phyloP scores from a whole-genome alignment of 2,329 filamentous ascomycete species.

The Sordariomycetes sp. region DNA sequence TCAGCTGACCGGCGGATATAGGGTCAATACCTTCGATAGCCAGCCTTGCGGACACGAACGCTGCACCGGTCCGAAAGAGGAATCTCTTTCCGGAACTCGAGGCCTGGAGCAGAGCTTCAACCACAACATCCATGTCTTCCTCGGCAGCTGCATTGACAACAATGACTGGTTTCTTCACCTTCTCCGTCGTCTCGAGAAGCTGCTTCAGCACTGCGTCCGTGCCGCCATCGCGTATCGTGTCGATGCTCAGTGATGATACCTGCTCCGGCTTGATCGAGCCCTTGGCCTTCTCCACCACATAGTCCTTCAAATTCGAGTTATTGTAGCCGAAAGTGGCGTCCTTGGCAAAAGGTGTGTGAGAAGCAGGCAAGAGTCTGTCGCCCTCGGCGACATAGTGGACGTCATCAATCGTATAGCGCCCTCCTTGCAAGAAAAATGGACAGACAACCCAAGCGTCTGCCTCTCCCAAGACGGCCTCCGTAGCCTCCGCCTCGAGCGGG shows the following conservation, averaged over 20 bases:
- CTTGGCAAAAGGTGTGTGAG: constrained; percentile 42
- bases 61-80: constrained; percentile 29
- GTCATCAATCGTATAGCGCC: constrained; percentile 45
- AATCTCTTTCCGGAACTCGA: constrained; percentile 18
- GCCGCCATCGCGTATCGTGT: constrained; percentile 37
- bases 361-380: constrained; percentile 28
- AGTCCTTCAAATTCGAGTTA: constrained; percentile 36
- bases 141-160: constrained; percentile 44
- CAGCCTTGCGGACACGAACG: constrained; percentile 35
- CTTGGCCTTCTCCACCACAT: constrained; percentile 47
- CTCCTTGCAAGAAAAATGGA: constrained; percentile 51
- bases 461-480: constrained; percentile 36
- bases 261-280: constrained; percentile 26
- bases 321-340: constrained; percentile 49
- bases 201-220: constrained; percentile 28
- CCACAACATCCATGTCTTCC: constrained; percentile 45
- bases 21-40: constrained; percentile 42
- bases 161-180: constrained; percentile 22
- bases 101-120: constrained; percentile 33
- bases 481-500: constrained; percentile 43
- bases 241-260: constrained; percentile 32
- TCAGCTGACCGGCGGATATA: constrained; percentile 33
- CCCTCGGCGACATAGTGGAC: constrained; percentile 49
- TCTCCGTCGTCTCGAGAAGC: constrained; percentile 24
- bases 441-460: constrained; percentile 45